Base-by-base conservation (phyloP, 148 eudicot species). In the Camellia granthamiana region DNA sequence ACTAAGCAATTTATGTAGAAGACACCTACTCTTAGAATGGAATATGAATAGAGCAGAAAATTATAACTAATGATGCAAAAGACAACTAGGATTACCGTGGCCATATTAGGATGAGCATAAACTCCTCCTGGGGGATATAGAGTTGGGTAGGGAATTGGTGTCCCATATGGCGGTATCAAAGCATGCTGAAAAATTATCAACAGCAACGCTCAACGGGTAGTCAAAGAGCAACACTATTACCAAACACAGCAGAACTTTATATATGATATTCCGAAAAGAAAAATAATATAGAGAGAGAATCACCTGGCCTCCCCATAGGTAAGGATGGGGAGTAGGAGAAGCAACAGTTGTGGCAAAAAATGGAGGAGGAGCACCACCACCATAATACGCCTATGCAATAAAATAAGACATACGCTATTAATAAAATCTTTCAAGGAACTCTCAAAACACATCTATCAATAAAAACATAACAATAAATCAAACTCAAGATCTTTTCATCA, bases 91-190 rank as follows among this genome's bases (percentile, higher is more conserved):
- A 77, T 88, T 91, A 92, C 95, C 94, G 69, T 84, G 81, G 86
- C 87, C 88, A 94, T 84, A 83, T 80, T 88, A 84, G 98, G 92
- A 90, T 91, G 95, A 78, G 90, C 88, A 87, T 92, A 93, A 71
- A 92, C 89, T 77, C 91, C 88, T 13, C 92, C 95, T 42, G 92
- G 92, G 83, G 93, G 92, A 86, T 93, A 93, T 16, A 91, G 15
- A 77, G 98, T 92, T 51, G 97, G 95, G 87, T 92, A 96, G 69
- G 92, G 98, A 74, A 96, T 90, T 52, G 98, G 98, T 42, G 95
- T 94, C 73, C 97, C 97, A 86, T 92, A 93, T 49, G 95, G 97
- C 59, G 78, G 78, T 1, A 75, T 60, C 69, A 91, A 73, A 83
- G 92, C 85, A 83, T 88, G 90, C 92, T 90, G 89, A 78, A 76